Conservation (phyloP, 176 grass and related monocot genomes). For the Triticum urartu region DNA sequence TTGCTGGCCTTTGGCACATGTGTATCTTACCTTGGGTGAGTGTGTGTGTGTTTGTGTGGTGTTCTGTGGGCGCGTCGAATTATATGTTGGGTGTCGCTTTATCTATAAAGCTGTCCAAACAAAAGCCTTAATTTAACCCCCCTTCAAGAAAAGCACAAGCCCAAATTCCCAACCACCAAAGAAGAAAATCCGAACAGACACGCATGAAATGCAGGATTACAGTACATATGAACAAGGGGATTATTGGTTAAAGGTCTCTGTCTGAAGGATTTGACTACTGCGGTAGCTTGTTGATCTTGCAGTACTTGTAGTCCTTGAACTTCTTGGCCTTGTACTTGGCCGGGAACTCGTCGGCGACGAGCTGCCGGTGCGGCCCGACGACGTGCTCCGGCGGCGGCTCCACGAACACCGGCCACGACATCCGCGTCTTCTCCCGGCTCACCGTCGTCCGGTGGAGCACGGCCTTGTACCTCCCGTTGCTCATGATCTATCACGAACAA, state of each 20-base stretch:
- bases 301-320: constrained; percentile 77
- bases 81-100: no score
- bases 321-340: constrained; percentile 76
- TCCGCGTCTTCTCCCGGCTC: constrained; percentile 60
- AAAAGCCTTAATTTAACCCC: no score
- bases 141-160: no score
- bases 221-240: no score
- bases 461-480: constrained; percentile 80
- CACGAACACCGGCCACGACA: constrained; percentile 87
- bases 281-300: constrained; percentile 85
- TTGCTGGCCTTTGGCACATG: no score
- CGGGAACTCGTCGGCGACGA: constrained; percentile 37
- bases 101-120: no score
- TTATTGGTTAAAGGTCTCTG: neutral
- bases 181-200: no score
- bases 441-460: constrained; percentile 70
- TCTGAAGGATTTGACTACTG: constrained; percentile 26
- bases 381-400: constrained; percentile 48
- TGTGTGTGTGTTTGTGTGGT: no score
- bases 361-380: constrained; percentile 55
- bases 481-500: constrained; percentile 48
- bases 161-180: no score
- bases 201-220: no score
- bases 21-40: no score
- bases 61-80: no score